These are phyloP conservation scores for Phytophthora brassicae DNA, from an alignment of 352 stramenopile species.

Conservation along the genomic window DNA sequence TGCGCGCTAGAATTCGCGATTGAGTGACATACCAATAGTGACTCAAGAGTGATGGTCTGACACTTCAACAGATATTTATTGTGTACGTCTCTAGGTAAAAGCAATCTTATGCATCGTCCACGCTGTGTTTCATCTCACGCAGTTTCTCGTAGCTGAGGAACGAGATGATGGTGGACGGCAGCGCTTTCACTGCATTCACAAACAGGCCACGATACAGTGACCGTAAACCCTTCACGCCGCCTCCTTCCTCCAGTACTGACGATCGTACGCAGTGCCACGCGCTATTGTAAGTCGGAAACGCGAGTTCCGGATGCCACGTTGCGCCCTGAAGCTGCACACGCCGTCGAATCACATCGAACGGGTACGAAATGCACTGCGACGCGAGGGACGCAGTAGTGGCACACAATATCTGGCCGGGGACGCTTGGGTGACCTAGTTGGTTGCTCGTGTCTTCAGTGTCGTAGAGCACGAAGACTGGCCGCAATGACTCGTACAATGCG, in stretches of 20 bases:
- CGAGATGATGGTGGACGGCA: conserved; percentile 74
- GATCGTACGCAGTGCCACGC: conserved; percentile 69
- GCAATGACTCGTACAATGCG: conserved; percentile 82
- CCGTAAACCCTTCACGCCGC: conserved; percentile 33
- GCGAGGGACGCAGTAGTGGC: conserved; percentile 65
- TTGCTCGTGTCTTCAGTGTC: conserved; percentile 56
- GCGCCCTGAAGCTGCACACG: conserved; percentile 76
- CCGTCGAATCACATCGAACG: conserved; percentile 79
- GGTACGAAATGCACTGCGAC: conserved; percentile 77
- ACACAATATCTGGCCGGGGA: conserved; percentile 79
- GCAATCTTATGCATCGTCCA: conserved; percentile 33
- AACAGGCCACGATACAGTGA: conserved; percentile 77
- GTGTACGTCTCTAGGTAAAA: no score
- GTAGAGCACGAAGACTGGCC: conserved; percentile 79
- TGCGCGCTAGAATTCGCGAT: background rate
- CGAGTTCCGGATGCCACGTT: conserved; percentile 55
- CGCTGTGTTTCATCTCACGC: conserved; percentile 46
- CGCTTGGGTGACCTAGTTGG: conserved; percentile 63
- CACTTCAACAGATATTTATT: no score
- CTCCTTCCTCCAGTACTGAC: conserved; percentile 44
- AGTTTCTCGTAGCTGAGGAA: conserved; percentile 85
- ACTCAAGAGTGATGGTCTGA: conserved; percentile 19
- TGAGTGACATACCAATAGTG: conserved; percentile 22
- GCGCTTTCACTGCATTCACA: conserved; percentile 68
- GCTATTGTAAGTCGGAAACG: conserved; percentile 71